These are phyloP conservation scores for Eucalyptus marginata DNA, from an alignment of 345 rosid genomes.

Conservation along the genomic window DNA sequence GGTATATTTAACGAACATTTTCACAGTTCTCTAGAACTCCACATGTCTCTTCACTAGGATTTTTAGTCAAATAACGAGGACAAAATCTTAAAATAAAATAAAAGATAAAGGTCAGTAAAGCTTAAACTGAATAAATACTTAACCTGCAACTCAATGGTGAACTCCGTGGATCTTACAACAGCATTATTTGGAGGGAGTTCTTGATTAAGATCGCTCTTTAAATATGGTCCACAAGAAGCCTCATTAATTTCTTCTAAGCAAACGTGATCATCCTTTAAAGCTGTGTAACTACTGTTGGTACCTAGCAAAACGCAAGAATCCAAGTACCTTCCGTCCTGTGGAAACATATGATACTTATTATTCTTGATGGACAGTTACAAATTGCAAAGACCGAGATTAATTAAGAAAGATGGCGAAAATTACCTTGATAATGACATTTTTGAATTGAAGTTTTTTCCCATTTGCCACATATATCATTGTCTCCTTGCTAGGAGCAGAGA, in stretches of 20 bases:
- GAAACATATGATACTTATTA: not conserved
- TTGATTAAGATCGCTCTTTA: conserved; percentile 19
- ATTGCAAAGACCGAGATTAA: not conserved
- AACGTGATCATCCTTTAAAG: conserved; percentile 56
- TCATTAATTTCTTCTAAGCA: conserved; percentile 41
- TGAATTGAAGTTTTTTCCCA: conserved; percentile 74
- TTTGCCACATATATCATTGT: conserved; percentile 66
- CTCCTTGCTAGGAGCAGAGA: conserved; percentile 59
- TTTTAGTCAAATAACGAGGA: not conserved
- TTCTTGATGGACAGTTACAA: not conserved
- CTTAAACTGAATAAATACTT: not conserved
- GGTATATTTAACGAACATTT: not conserved
- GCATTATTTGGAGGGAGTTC: conserved; percentile 24
- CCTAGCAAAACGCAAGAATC: conserved; percentile 88
- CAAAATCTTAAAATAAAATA: not conserved
- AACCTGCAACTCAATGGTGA: conserved; percentile 83
- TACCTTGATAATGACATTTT: conserved; percentile 82
- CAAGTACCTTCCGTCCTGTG: conserved; percentile 72
- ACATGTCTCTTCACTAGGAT: not conserved
- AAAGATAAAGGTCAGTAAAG: not conserved
- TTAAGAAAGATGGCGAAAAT: not conserved
- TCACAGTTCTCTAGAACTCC: not conserved
- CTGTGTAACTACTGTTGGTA: conserved; percentile 70
- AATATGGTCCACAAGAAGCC: conserved; percentile 10
- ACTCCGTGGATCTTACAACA: conserved; percentile 39